Conservation (phyloP, 1,284 basidiomycete species). For the Anthracocystis setariae region DNA sequence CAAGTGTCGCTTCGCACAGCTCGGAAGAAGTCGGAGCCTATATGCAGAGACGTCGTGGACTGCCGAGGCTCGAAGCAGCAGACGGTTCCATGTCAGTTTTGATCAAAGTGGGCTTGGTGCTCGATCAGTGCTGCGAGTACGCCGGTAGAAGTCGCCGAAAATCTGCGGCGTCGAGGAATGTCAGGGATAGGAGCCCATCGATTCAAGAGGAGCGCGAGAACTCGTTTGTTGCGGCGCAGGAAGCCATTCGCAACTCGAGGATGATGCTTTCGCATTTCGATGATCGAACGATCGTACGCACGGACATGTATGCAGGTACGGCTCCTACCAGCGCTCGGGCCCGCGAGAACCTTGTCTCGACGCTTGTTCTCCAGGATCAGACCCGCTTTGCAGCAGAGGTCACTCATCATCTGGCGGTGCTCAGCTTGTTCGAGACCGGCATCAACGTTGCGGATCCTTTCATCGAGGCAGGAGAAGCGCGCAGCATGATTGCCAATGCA, state of each 20-base stretch:
- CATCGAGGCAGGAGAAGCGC: conserved; percentile 5
- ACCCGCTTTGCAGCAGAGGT: conserved; percentile 30
- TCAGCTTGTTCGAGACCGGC: conserved; percentile 24
- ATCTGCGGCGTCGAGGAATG: background rate
- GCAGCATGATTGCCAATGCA: conserved; percentile 24
- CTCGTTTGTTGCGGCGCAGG: conserved; percentile 14
- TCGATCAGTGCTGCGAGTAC: conserved; percentile 29
- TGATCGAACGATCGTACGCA: conserved; percentile 7
- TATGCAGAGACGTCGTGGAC: conserved; percentile 12
- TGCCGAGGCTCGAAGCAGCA: conserved; percentile 8
- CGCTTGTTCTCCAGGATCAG: conserved; percentile 17
- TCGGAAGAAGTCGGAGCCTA: conserved; percentile 11
- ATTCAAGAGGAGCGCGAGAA: conserved; percentile 3
- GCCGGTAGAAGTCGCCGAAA: conserved; percentile 3
- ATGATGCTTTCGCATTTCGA: conserved; percentile 37
- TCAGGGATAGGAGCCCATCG: background rate
- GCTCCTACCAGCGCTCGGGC: background rate
- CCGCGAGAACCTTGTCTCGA: conserved; percentile 11
- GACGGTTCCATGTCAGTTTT: conserved; percentile 27
- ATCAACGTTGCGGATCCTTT: conserved; percentile 10
- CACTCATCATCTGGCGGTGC: conserved; percentile 28
- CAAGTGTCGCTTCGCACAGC: background rate
- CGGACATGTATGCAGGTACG: conserved; percentile 1
- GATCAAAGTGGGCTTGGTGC: conserved; percentile 25
- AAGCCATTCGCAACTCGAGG: conserved; percentile 27